phyloP scores from a whole-genome alignment of 2,329 filamentous ascomycete genomes.

The Blastomyces gilchristii region DNA sequence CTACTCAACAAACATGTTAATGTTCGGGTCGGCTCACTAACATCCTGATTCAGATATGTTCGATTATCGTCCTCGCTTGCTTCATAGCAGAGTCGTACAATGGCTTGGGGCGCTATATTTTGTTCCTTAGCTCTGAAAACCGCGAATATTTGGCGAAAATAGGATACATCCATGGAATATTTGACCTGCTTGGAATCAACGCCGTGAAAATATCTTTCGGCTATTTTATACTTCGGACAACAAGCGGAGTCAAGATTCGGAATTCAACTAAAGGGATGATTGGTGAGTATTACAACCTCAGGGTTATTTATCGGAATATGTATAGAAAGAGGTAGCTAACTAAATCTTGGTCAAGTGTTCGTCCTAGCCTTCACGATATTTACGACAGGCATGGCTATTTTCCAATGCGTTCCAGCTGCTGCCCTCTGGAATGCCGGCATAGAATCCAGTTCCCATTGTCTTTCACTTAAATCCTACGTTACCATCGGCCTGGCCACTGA shows the following conservation, averaged over 20 bases:
- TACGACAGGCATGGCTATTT: conserved; percentile 39
- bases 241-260: conserved; percentile 32
- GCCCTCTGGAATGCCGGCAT: conserved; percentile 37
- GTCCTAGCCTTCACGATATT: conserved; percentile 34
- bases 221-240: conserved; percentile 38
- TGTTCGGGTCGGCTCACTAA: not conserved
- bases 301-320: not conserved
- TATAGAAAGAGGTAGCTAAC: not conserved
- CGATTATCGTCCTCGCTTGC: conserved; percentile 26
- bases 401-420: conserved; percentile 38
- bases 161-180: conserved; percentile 39
- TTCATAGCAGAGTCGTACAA: conserved; percentile 37
- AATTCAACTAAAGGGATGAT: conserved; percentile 35
- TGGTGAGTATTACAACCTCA: conserved; percentile 16
- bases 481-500: conserved; percentile 41
- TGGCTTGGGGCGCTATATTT: conserved; percentile 40
- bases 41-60: conserved; percentile 16
- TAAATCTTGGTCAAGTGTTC: conserved; percentile 27
- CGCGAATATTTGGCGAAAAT: conserved; percentile 32
- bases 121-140: conserved; percentile 28
- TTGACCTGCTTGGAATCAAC: conserved; percentile 38
- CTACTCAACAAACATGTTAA: not conserved
- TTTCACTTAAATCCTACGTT: conserved; percentile 32
- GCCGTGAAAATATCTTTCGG: conserved; percentile 41
- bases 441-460: conserved; percentile 36